Evolutionary conservation across 345 rosid species (phyloP).

Genomic region (Linum lewisii): DNA sequence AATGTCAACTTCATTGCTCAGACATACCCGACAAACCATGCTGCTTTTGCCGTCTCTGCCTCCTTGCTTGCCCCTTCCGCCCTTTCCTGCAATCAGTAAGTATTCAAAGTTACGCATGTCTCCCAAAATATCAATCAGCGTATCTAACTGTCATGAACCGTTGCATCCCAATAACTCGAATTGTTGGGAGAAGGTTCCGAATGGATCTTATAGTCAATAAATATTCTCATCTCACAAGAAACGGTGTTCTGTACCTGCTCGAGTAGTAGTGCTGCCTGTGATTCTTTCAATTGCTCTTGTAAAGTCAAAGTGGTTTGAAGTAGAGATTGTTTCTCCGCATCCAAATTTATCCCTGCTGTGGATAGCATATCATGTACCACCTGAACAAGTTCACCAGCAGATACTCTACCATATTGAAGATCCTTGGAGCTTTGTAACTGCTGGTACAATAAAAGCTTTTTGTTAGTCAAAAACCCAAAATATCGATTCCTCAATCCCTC

Average conservation of each 20-base stretch:
- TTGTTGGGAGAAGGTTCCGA: no score
- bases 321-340: constrained; percentile 67
- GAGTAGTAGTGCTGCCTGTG: constrained; percentile 63
- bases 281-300: constrained; percentile 70
- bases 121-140: no score
- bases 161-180: no score
- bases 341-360: constrained; percentile 79
- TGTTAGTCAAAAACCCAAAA: background rate
- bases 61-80: constrained; percentile 59
- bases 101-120: background rate
- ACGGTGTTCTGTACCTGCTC: constrained; percentile 55
- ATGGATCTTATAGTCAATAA: no score
- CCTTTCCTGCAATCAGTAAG: constrained; percentile 42
- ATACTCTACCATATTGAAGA: constrained; percentile 60
- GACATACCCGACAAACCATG: constrained; percentile 84
- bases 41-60: constrained; percentile 77
- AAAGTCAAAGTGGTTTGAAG: constrained; percentile 58
- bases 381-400: constrained; percentile 74
- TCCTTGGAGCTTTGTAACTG: constrained; percentile 41
- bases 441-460: constrained; percentile 6
- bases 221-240: constrained; percentile 1
- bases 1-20: constrained; percentile 68
- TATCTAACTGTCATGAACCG: no score
- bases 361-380: constrained; percentile 94
- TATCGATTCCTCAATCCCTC: background rate